Percentiles rank a stretch among this genome's conserved stretches.
phyloP scores from a whole-genome alignment of 2,329 filamentous ascomycete species.

The Microthyrium microscopicum region DNA sequence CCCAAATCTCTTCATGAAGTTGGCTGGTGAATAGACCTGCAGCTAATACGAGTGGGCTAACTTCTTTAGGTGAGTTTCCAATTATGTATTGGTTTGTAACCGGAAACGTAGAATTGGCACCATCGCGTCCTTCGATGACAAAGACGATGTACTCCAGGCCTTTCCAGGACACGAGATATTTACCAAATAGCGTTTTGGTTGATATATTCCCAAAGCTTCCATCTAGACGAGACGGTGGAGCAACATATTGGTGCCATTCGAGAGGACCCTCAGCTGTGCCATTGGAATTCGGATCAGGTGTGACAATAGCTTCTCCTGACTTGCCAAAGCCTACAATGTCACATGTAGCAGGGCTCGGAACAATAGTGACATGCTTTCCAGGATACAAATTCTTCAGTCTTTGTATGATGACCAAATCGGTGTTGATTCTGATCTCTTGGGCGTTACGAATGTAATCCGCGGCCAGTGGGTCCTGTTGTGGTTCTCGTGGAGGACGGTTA shows the following conservation, averaged over 20 bases:
- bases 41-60: constrained; percentile 32
- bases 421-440: constrained; percentile 2
- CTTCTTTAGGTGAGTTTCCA: neutral
- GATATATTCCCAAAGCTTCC: neutral
- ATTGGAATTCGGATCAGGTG: constrained; percentile 3
- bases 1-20: constrained; percentile 43
- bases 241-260: constrained; percentile 2
- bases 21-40: constrained; percentile 34
- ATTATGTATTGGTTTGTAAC: constrained; percentile 7
- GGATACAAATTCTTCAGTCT: constrained; percentile 4
- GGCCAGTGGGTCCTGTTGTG: constrained; percentile 1
- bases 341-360: constrained; percentile 3
- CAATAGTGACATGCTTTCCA: constrained; percentile 3
- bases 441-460: constrained; percentile 1
- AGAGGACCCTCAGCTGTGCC: constrained; percentile 1
- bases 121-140: constrained; percentile 6
- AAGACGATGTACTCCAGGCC: constrained; percentile 4
- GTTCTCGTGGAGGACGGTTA: too few relatives aligned
- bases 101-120: neutral
- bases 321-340: constrained; percentile 3
- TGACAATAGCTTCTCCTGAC: neutral
- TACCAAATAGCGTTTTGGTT: neutral
- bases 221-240: constrained; percentile 5
- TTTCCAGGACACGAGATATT: neutral
- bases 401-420: constrained; percentile 1